Evolutionary conservation across 2,329 filamentous ascomycete genomes (phyloP).

Genomic region (Ophiocordyceps unilateralis): DNA sequence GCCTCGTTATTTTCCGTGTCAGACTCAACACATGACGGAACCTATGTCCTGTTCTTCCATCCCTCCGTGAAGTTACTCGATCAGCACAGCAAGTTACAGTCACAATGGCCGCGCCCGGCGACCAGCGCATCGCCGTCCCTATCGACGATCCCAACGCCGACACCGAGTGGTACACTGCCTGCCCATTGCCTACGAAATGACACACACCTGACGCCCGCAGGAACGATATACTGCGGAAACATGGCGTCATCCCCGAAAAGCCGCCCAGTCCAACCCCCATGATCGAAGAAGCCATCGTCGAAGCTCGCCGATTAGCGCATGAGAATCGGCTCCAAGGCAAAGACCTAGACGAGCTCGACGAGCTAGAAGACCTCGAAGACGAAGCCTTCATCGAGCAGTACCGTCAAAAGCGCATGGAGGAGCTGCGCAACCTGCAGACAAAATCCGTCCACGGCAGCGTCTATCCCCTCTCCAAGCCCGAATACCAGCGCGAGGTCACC

Average conservation of each 20-base stretch:
- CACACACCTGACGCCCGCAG: constrained; percentile 27
- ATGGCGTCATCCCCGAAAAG: constrained; percentile 95
- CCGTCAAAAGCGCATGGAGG: constrained; percentile 69
- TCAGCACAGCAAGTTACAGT: neutral
- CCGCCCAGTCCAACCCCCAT: constrained; percentile 87
- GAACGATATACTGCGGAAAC: constrained; percentile 96
- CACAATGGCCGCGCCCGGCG: constrained; percentile 42
- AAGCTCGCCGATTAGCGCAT: constrained; percentile 68
- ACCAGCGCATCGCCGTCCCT: constrained; percentile 58
- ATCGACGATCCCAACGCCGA: constrained; percentile 93
- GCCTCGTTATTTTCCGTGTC: too few relatives aligned
- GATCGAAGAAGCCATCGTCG: constrained; percentile 83
- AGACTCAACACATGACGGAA: too few relatives aligned
- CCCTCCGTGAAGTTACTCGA: too few relatives aligned
- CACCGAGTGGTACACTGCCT: constrained; percentile 65
- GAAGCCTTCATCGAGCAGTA: constrained; percentile 82
- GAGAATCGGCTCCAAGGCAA: constrained; percentile 91
- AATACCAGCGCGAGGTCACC: constrained; percentile 82
- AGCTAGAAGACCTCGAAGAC: constrained; percentile 89
- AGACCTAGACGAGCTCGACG: constrained; percentile 82
- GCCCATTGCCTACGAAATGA: constrained; percentile 7
- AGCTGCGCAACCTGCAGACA: constrained; percentile 58
- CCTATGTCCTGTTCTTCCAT: too few relatives aligned
- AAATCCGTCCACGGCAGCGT: constrained; percentile 76
- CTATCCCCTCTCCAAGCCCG: constrained; percentile 85